These are phyloP conservation scores for Pythium guiyangense DNA, from an alignment of 352 stramenopile genomes.

Conservation along the genomic window DNA sequence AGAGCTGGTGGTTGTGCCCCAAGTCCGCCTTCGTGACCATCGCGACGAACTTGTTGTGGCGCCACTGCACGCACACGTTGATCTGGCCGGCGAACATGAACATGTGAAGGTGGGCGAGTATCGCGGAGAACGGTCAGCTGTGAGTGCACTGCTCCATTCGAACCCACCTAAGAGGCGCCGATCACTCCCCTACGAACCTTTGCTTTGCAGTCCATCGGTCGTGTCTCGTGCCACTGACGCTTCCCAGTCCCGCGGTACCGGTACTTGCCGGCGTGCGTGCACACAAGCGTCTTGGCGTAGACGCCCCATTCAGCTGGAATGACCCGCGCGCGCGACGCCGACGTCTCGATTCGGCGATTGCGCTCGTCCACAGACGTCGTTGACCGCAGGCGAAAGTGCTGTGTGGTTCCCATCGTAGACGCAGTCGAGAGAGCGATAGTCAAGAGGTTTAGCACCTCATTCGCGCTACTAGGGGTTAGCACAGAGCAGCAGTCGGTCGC, in stretches of 20 bases:
- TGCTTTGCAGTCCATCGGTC: constrained; percentile 17
- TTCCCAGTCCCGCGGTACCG: constrained; percentile 14
- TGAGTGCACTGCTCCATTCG: too few relatives aligned
- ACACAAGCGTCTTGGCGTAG: constrained; percentile 21
- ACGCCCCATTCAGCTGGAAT: constrained; percentile 8
- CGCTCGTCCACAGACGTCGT: constrained; percentile 5
- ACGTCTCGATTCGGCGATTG: constrained; percentile 1
- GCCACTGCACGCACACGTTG: constrained; percentile 4
- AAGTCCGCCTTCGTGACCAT: constrained; percentile 2
- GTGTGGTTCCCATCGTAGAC: not conserved
- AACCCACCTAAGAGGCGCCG: too few relatives aligned
- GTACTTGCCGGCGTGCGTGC: constrained; percentile 16
- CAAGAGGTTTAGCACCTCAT: not conserved
- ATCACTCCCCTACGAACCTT: constrained; percentile 5
- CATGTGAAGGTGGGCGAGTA: too few relatives aligned
- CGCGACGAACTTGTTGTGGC: not conserved
- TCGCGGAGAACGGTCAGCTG: too few relatives aligned
- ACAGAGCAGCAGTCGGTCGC: not conserved
- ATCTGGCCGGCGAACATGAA: not conserved
- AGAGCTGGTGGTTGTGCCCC: constrained; percentile 4
- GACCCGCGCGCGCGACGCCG: constrained; percentile 1
- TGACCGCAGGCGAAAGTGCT: constrained; percentile 5
- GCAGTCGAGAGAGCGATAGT: too few relatives aligned
- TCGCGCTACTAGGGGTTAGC: not conserved
- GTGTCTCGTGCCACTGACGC: constrained; percentile 10